These are phyloP conservation scores for Styphnolobium japonicum DNA, from an alignment of 306 rosid genomes.

Conservation along the genomic window DNA sequence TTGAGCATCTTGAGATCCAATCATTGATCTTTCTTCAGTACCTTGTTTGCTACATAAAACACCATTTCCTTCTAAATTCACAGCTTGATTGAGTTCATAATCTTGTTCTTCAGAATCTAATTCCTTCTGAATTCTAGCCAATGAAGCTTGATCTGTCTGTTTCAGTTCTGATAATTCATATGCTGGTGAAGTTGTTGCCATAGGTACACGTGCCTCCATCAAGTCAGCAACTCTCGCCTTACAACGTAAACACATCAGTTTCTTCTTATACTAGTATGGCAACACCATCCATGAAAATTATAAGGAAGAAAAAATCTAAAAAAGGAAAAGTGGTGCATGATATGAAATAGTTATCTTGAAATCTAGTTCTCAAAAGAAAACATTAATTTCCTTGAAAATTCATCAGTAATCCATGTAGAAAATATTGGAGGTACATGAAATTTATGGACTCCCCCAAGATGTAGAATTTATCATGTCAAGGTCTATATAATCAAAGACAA, in stretches of 20 bases:
- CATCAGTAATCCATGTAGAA: not conserved
- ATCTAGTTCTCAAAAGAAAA: not conserved
- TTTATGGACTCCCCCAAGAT: not conserved
- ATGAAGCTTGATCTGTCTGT: conserved; percentile 40
- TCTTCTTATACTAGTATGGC: conserved; percentile 5
- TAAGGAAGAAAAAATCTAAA: not conserved
- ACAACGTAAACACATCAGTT: conserved; percentile 29
- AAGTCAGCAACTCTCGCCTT: conserved; percentile 78
- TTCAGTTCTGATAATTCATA: conserved; percentile 39
- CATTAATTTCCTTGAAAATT: not conserved
- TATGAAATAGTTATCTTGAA: not conserved
- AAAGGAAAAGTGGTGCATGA: not conserved
- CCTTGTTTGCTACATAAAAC: conserved; percentile 42
- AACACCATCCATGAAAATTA: not conserved
- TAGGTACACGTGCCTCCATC: conserved; percentile 28
- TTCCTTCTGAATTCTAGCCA: conserved; percentile 29
- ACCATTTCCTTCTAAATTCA: conserved; percentile 56
- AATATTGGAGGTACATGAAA: not conserved
- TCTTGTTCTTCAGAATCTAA: conserved; percentile 36
- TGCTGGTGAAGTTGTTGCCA: conserved; percentile 31
- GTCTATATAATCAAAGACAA: not conserved
- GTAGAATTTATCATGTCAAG: not conserved
- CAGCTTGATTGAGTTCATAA: conserved; percentile 37
- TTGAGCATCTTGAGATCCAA: conserved; percentile 22
- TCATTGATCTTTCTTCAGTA: conserved; percentile 35